phyloP scores from a whole-genome alignment of 371 early-diverging fungal genomes.

The Apophysomyces variabilis region DNA sequence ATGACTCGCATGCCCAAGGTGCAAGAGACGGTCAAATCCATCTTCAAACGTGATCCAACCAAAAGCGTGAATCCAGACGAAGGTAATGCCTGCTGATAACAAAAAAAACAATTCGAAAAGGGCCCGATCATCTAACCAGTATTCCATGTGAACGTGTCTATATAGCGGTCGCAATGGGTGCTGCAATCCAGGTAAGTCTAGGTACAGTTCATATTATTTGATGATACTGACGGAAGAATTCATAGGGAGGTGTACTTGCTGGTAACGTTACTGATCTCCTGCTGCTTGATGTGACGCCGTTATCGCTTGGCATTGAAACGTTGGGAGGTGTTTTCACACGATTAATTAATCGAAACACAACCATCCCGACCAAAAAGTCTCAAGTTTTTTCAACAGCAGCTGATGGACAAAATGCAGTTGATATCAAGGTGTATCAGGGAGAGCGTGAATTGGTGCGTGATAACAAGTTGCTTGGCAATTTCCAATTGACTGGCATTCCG shows the following conservation, averaged over 20 bases:
- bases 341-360: constrained; percentile 95
- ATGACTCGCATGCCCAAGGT: constrained; percentile 98
- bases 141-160: background rate
- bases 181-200: constrained; percentile 78
- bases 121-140: too few species aligned
- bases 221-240: background rate
- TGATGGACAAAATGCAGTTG: constrained; percentile 96
- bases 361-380: constrained; percentile 97
- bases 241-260: constrained; percentile 85
- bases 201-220: background rate
- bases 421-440: constrained; percentile 97
- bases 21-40: constrained; percentile 82
- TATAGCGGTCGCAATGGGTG: constrained; percentile 94
- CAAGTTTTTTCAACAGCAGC: constrained; percentile 98
- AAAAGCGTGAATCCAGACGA: constrained; percentile 97
- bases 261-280: constrained; percentile 90
- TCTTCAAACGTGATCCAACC: constrained; percentile 87
- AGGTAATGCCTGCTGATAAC: constrained; percentile 13
- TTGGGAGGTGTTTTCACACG: constrained; percentile 94
- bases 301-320: constrained; percentile 96
- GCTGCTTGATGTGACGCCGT: constrained; percentile 95
- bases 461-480: constrained; percentile 95
- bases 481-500: constrained; percentile 84
- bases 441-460: constrained; percentile 93
- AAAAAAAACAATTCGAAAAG: too few species aligned